Percentiles rank a stretch among this genome's conserved stretches.
These are phyloP conservation scores for Suillus occidentalis DNA, from an alignment of 768 basidiomycete genomes.

Conservation along the genomic window DNA sequence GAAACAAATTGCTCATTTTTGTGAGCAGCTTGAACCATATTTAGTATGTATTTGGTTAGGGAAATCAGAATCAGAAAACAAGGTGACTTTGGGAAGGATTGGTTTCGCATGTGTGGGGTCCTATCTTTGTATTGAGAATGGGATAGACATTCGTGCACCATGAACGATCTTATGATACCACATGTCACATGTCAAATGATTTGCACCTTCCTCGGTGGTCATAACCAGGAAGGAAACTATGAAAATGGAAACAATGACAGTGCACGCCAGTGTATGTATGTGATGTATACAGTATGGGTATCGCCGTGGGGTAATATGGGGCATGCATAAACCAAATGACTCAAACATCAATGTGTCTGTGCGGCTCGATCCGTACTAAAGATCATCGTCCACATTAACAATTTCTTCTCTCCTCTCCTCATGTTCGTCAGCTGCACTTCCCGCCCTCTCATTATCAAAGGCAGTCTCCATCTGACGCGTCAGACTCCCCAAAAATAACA, in stretches of 20 bases:
- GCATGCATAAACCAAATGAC: not conserved
- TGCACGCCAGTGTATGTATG: not conserved
- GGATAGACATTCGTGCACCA: not conserved
- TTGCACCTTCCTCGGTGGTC: not conserved
- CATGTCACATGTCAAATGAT: not conserved
- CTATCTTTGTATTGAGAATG: not conserved
- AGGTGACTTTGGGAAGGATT: not conserved
- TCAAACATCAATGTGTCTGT: not conserved
- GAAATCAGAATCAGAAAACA: not conserved
- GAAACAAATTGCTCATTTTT: not conserved
- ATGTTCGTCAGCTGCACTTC: not conserved
- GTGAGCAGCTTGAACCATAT: not conserved
- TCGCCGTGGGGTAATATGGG: not conserved
- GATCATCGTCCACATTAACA: not conserved
- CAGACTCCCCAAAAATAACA: conserved; percentile 49
- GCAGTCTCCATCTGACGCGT: conserved; percentile 3
- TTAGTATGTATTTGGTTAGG: not conserved
- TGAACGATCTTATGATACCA: not conserved
- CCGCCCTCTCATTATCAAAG: not conserved
- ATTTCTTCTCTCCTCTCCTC: not conserved
- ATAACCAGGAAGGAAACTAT: not conserved
- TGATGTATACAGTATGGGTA: not conserved
- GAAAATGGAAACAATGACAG: not conserved
- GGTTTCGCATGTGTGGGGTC: too few relatives aligned
- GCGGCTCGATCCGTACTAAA: not conserved